Percentiles rank a stretch among this genome's conserved stretches.
These are phyloP conservation scores for Pyracantha coccinea DNA, from an alignment of 331 rosid species.

Conservation along the genomic window DNA sequence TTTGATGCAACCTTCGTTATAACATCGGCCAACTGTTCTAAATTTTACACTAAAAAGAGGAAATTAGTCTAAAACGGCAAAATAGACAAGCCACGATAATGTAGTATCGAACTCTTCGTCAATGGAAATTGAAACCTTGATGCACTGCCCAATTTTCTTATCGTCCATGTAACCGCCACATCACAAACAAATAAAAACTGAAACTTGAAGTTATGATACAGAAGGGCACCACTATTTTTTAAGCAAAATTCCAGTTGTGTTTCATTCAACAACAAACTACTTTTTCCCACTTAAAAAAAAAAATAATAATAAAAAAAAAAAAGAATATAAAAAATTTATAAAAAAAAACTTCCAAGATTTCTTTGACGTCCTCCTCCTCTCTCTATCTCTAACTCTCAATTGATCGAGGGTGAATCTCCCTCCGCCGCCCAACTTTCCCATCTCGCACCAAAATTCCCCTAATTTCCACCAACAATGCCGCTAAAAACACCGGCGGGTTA, in stretches of 20 bases:
- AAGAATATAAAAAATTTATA: not conserved
- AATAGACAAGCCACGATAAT: no score
- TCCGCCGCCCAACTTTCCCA: not conserved
- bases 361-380: not conserved
- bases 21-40: no score
- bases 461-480: slow-evolving; percentile 7
- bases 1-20: no score
- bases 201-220: not conserved
- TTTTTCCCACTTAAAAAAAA: not conserved
- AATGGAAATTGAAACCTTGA: no score
- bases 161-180: accelerated
- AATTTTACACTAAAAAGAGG: no score
- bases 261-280: not conserved
- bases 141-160: accelerated
- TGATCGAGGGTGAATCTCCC: not conserved
- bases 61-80: no score
- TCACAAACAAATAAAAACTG: not conserved
- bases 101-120: no score
- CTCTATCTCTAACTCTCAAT: not conserved
- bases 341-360: not conserved
- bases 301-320: not conserved
- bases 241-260: not conserved
- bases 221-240: not conserved
- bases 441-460: not conserved
- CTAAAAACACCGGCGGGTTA: slow-evolving; percentile 13